Evolutionary conservation across 192 early-diverging fungal species (phyloP).

Genomic region (Coemansia sp.): DNA sequence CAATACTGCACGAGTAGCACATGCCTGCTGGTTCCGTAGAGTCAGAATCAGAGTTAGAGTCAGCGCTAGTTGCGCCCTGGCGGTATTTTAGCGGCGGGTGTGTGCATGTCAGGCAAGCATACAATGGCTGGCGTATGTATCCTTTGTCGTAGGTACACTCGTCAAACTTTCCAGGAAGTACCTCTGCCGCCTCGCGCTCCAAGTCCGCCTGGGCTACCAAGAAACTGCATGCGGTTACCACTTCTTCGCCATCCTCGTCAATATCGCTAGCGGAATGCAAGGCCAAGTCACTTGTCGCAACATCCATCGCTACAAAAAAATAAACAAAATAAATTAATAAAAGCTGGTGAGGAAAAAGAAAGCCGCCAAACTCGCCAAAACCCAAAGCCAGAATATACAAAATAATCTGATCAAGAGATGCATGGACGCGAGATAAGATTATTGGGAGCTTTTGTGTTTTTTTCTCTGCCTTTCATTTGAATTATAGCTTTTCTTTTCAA

Average conservation of each 20-base stretch:
- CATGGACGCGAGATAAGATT: neutral
- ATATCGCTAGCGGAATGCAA: neutral
- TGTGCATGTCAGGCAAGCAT: conserved; percentile 79
- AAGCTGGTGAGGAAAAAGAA: neutral
- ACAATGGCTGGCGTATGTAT: conserved; percentile 78
- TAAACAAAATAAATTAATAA: neutral
- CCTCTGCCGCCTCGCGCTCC: conserved; percentile 54
- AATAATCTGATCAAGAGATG: neutral
- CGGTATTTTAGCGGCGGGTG: conserved; percentile 31
- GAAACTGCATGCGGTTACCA: conserved; percentile 43
- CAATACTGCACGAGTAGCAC: conserved; percentile 80
- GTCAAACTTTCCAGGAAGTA: conserved; percentile 72
- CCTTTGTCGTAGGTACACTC: conserved; percentile 73
- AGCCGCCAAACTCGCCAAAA: neutral
- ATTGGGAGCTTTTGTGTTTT: too few species aligned
- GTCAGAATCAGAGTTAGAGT: too few species aligned
- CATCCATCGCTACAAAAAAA: neutral
- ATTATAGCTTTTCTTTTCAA: neutral
- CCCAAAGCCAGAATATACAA: too few species aligned
- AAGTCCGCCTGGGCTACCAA: conserved; percentile 43
- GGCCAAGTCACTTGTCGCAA: neutral
- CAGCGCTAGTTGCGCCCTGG: neutral
- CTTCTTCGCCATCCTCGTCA: conserved; percentile 10
- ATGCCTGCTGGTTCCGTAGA: conserved; percentile 56
- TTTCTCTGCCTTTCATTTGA: neutral